These are phyloP conservation scores for Amylocarpus encephaloides DNA, from an alignment of 2,329 filamentous ascomycete species.

Conservation along the genomic window DNA sequence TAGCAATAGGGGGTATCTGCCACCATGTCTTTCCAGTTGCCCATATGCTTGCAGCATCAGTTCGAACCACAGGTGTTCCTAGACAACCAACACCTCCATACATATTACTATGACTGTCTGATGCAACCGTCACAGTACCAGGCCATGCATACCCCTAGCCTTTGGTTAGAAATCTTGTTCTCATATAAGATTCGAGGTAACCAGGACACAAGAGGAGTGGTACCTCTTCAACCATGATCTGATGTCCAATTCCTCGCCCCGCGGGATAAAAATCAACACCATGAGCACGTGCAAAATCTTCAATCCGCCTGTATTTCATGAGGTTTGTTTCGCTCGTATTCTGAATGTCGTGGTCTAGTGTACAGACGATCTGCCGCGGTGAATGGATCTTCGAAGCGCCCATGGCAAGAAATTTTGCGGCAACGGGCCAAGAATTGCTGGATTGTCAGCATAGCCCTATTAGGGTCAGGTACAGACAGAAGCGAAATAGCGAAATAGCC, in stretches of 20 bases:
- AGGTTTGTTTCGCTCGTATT: conserved; percentile 73
- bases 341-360: conserved; percentile 83
- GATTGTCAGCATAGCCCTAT: too few species aligned
- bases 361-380: conserved; percentile 70
- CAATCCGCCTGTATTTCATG: conserved; percentile 75
- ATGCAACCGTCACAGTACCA: conserved; percentile 73
- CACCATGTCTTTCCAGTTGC: conserved; percentile 80
- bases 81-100: conserved; percentile 76
- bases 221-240: conserved; percentile 87
- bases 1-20: conserved; percentile 78
- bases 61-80: conserved; percentile 77
- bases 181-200: too few species aligned
- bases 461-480: too few species aligned
- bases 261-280: conserved; percentile 73
- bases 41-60: conserved; percentile 82
- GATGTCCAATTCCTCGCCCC: conserved; percentile 79
- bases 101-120: conserved; percentile 71
- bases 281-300: conserved; percentile 73
- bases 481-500: too few species aligned
- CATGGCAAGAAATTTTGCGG: conserved; percentile 73
- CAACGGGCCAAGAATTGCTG: conserved; percentile 72
- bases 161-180: too few species aligned
- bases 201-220: too few species aligned
- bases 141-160: conserved; percentile 83
- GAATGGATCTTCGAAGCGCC: conserved; percentile 69